phyloP scores from a whole-genome alignment of 805 yeast genomes.

The Aciculoconidium aculeatum region DNA sequence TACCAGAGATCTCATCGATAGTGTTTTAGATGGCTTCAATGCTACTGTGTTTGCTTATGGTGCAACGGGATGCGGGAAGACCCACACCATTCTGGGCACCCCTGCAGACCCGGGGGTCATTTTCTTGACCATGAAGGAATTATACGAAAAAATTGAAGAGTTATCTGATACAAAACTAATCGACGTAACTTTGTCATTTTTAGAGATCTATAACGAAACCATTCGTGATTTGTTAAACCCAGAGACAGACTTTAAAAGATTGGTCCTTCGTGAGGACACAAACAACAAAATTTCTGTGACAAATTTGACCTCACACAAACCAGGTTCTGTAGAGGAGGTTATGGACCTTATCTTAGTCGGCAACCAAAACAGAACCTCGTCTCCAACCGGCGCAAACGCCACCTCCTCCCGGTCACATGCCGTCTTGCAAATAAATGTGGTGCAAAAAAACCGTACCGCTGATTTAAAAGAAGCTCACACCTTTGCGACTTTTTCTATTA shows the following conservation, averaged over 20 bases:
- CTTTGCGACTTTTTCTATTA: conserved; percentile 76
- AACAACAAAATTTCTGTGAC: conserved; percentile 62
- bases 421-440: conserved; percentile 73
- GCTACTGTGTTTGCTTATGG: conserved; percentile 95
- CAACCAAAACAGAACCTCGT: conserved; percentile 69
- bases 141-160: conserved; percentile 57
- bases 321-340: conserved; percentile 60
- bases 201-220: conserved; percentile 89
- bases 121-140: conserved; percentile 69
- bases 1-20: conserved; percentile 65
- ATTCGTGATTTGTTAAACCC: conserved; percentile 75
- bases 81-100: conserved; percentile 82
- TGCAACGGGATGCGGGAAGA: conserved; percentile 97
- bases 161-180: conserved; percentile 48
- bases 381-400: conserved; percentile 87
- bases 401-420: conserved; percentile 93
- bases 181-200: conserved; percentile 62
- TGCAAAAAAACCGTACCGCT: conserved; percentile 53
- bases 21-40: conserved; percentile 78
- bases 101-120: conserved; percentile 73
- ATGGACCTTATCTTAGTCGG: conserved; percentile 74
- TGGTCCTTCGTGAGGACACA: conserved; percentile 68
- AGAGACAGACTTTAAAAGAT: conserved; percentile 35
- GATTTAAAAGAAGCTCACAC: conserved; percentile 63
- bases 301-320: conserved; percentile 59